Percentiles rank a stretch among this genome's conserved stretches.
These are phyloP conservation scores for Stemphylium lycopersici DNA, from an alignment of 2,329 filamentous ascomycete genomes.

Conservation along the genomic window DNA sequence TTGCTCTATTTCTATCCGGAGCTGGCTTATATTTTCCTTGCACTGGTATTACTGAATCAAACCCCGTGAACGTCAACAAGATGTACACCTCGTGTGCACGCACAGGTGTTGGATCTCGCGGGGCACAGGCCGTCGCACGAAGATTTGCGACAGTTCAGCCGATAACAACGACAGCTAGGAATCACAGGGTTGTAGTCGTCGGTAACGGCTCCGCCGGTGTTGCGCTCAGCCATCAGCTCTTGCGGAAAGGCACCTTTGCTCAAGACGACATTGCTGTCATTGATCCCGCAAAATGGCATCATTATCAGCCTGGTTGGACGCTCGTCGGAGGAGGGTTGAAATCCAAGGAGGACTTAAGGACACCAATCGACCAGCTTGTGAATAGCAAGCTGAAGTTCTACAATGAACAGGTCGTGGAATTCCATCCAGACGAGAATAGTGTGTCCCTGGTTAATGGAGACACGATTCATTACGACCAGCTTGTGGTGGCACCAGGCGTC, in stretches of 20 bases:
- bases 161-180: conserved; percentile 42
- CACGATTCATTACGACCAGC: conserved; percentile 65
- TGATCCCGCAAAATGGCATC: conserved; percentile 67
- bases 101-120: too few relatives aligned
- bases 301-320: conserved; percentile 75
- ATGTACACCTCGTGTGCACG: too few relatives aligned
- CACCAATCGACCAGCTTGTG: conserved; percentile 58
- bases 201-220: conserved; percentile 71
- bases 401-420: conserved; percentile 56
- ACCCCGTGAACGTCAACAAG: too few relatives aligned
- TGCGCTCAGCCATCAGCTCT: conserved; percentile 69
- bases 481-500: conserved; percentile 63
- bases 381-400: conserved; percentile 67
- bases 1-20: too few relatives aligned
- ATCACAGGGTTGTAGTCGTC: conserved; percentile 70
- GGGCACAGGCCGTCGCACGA: too few relatives aligned
- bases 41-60: too few relatives aligned
- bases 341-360: conserved; percentile 62
- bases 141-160: conserved; percentile 32
- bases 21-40: too few relatives aligned
- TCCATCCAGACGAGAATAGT: conserved; percentile 63
- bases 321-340: conserved; percentile 71
- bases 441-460: conserved; percentile 63
- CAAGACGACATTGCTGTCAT: conserved; percentile 68
- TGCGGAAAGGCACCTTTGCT: conserved; percentile 62